These are phyloP conservation scores for Smittium culicis DNA, from an alignment of 371 early-diverging fungal species.

Conservation along the genomic window DNA sequence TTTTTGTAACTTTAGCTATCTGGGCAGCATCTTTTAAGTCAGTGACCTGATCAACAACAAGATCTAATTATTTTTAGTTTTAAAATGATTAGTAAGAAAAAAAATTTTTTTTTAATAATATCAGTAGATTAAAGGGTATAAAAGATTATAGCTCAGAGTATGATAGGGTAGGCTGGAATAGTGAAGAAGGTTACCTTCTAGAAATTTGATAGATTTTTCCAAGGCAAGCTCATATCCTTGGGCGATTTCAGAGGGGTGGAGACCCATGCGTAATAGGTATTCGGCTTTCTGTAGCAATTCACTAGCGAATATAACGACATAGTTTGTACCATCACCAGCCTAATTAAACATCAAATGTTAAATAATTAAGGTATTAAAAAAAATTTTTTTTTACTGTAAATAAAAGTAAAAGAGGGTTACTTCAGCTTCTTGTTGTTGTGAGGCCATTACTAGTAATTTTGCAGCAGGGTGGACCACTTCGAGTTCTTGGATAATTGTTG, in stretches of 20 bases:
- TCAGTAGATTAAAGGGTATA: background rate
- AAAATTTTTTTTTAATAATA: too few relatives aligned
- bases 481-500: conserved; percentile 95
- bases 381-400: background rate
- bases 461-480: conserved; percentile 99
- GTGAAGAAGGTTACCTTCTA: conserved; percentile 45
- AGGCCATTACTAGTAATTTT: conserved; percentile 88
- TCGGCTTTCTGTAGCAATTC: conserved; percentile 90
- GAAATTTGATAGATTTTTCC: conserved; percentile 64
- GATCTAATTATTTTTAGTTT: conserved; percentile 31
- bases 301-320: conserved; percentile 87
- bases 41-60: conserved; percentile 50
- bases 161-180: background rate
- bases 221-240: conserved; percentile 86
- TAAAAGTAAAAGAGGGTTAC: too few relatives aligned
- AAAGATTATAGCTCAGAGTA: background rate
- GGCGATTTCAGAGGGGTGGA: conserved; percentile 85
- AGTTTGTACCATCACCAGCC: conserved; percentile 91
- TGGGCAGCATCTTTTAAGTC: conserved; percentile 39
- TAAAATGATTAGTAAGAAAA: conserved; percentile 1
- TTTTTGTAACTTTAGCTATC: conserved; percentile 52
- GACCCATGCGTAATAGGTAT: conserved; percentile 79
- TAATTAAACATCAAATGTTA: conserved; percentile 16
- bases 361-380: background rate
- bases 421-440: conserved; percentile 97